Evolutionary conservation across 768 basidiomycete genomes (phyloP).

Genomic region (Holtermannia corniformis): DNA sequence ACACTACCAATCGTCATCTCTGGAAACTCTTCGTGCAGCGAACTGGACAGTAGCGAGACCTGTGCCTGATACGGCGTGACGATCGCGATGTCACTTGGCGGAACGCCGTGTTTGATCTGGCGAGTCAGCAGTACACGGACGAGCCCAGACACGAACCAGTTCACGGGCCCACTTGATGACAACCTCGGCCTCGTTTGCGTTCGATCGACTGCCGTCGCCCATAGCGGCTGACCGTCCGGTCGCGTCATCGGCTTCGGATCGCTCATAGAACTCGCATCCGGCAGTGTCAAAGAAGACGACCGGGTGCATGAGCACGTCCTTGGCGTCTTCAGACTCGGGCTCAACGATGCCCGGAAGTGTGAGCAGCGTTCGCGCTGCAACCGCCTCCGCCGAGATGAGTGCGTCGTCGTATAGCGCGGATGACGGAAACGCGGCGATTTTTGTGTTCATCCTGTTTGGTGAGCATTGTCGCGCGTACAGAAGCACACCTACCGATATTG

Average conservation of each 20-base stretch:
- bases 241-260: constrained; percentile 48
- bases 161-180: constrained; percentile 73
- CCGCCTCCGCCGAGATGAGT: constrained; percentile 61
- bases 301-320: constrained; percentile 63
- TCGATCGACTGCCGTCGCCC: constrained; percentile 85
- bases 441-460: constrained; percentile 64
- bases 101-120: constrained; percentile 55
- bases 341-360: constrained; percentile 54
- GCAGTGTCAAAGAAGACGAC: constrained; percentile 91
- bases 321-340: constrained; percentile 51
- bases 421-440: constrained; percentile 80
- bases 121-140: not conserved
- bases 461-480: not conserved
- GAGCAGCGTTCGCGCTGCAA: constrained; percentile 60
- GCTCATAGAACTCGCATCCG: constrained; percentile 87
- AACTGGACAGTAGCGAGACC: constrained; percentile 68
- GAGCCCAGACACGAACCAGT: constrained; percentile 49
- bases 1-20: constrained; percentile 84
- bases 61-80: constrained; percentile 96
- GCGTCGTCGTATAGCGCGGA: constrained; percentile 65
- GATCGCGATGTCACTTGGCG: constrained; percentile 66
- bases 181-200: constrained; percentile 87
- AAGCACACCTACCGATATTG: constrained; percentile 55
- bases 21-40: constrained; percentile 54
- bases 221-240: constrained; percentile 24